Evolutionary conservation across 164 flowering plant species (phyloP).

Genomic region (Vitis labrusca): DNA sequence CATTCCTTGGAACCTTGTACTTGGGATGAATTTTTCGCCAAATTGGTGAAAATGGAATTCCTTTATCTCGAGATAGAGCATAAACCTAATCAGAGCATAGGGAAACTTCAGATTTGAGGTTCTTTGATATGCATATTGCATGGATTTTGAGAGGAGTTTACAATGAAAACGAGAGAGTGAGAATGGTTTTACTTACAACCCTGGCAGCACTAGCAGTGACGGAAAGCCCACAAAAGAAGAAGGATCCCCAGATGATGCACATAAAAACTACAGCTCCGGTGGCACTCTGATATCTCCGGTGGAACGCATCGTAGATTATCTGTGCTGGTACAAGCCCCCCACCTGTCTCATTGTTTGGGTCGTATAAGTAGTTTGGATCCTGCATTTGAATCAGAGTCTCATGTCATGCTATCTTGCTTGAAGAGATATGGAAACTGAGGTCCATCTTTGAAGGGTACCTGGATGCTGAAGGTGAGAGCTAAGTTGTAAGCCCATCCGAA

Average conservation of each 20-base stretch:
- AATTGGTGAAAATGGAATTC: constrained; percentile 29
- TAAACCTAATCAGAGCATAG: constrained; percentile 19
- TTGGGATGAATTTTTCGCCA: constrained; percentile 31
- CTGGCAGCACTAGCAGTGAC: constrained; percentile 30
- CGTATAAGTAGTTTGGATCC: constrained; percentile 26
- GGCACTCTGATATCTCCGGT: constrained; percentile 26
- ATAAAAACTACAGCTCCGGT: constrained; percentile 29
- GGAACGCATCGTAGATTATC: constrained; percentile 33
- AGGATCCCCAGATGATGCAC: constrained; percentile 28
- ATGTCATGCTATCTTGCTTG: neutral
- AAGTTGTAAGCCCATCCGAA: constrained; percentile 37
- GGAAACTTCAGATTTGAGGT: too few relatives aligned
- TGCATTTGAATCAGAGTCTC: constrained; percentile 2
- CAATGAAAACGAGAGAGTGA: neutral
- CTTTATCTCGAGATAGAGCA: constrained; percentile 33
- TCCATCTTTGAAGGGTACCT: constrained; percentile 5
- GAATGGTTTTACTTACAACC: constrained; percentile 18
- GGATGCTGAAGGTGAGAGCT: constrained; percentile 31
- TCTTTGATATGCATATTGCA: too few relatives aligned
- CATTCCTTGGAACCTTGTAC: constrained; percentile 31
- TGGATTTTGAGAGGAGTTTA: too few relatives aligned
- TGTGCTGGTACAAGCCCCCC: constrained; percentile 35
- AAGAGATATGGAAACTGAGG: neutral
- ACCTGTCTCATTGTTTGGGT: constrained; percentile 29
- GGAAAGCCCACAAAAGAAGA: constrained; percentile 33